A percentile compares a stretch with the other conserved stretches of the same genome.
phyloP scores from a whole-genome alignment of 2,329 filamentous ascomycete genomes.

The Aspergillus sp. region DNA sequence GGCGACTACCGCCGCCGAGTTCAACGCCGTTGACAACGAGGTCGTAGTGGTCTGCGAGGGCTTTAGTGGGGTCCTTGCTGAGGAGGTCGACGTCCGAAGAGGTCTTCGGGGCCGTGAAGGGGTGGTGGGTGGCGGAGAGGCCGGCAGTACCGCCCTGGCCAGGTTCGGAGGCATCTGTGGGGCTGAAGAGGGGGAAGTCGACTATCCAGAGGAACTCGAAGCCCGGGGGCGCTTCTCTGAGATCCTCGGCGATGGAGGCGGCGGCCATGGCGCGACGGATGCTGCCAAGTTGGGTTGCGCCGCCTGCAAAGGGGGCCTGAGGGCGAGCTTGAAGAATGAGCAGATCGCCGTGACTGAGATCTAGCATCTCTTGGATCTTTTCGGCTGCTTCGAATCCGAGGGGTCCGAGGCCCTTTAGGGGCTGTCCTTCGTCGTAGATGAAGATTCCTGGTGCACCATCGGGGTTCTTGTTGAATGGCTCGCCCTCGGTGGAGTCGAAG shows the following conservation, averaged over 20 bases:
- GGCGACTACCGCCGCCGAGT: constrained; percentile 85
- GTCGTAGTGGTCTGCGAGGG: constrained; percentile 87
- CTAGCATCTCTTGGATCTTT: constrained; percentile 54
- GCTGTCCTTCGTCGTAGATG: constrained; percentile 70
- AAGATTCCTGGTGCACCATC: constrained; percentile 80
- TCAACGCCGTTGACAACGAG: constrained; percentile 95
- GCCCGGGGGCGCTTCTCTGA: constrained; percentile 53
- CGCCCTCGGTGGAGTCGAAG: constrained; percentile 65
- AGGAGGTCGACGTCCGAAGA: constrained; percentile 73
- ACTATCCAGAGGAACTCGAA: constrained; percentile 82
- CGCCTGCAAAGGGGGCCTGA: constrained; percentile 65
- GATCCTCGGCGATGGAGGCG: constrained; percentile 63
- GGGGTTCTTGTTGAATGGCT: constrained; percentile 65
- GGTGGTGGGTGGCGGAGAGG: constrained; percentile 87
- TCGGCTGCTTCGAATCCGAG: constrained; percentile 73
- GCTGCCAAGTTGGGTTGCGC: constrained; percentile 72
- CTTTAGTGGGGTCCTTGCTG: constrained; percentile 68
- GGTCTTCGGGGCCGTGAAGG: constrained; percentile 85
- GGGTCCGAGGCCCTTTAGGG: constrained; percentile 73
- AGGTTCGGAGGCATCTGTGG: constrained; percentile 63
- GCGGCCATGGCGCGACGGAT: constrained; percentile 71
- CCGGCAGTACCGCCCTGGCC: constrained; percentile 81
- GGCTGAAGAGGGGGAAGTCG: constrained; percentile 91
- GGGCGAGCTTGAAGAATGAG: constrained; percentile 78
- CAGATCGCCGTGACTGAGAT: constrained; percentile 71